Evolutionary conservation across 257 asterid genomes (phyloP).

Genomic region (Osmanthus fragrans): DNA sequence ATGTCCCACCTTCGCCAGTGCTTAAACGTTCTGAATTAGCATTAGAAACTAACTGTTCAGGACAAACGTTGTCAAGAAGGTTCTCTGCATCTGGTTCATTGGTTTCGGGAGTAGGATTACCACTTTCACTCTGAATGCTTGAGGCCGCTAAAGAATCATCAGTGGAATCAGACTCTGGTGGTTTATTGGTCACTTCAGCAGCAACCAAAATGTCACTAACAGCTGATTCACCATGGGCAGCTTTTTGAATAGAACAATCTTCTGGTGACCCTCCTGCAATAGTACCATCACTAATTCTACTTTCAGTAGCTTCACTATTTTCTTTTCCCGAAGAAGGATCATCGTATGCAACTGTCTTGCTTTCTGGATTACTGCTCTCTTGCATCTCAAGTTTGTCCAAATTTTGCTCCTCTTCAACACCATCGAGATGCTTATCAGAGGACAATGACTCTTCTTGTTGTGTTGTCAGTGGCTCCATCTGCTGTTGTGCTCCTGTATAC

Average conservation of each 20-base stretch:
- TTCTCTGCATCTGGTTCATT: constrained; percentile 42
- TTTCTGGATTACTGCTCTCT: constrained; percentile 41
- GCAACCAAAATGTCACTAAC: constrained; percentile 39
- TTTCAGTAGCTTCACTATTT: constrained; percentile 45
- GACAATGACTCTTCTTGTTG: constrained; percentile 56
- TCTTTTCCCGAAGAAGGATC: constrained; percentile 39
- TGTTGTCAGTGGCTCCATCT: constrained; percentile 62
- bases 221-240: constrained; percentile 39
- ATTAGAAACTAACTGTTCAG: constrained; percentile 37
- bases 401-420: constrained; percentile 36
- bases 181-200: constrained; percentile 41
- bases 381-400: constrained; percentile 44
- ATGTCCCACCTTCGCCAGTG: constrained; percentile 34
- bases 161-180: constrained; percentile 38
- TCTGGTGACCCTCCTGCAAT: constrained; percentile 39
- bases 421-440: constrained; percentile 43
- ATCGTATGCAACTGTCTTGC: constrained; percentile 39
- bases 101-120: constrained; percentile 32
- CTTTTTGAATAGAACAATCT: constrained; percentile 35
- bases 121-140: constrained; percentile 41
- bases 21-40: constrained; percentile 34
- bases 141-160: constrained; percentile 36
- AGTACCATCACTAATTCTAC: constrained; percentile 37
- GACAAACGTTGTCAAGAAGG: constrained; percentile 29
- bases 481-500: constrained; percentile 54